Evolutionary conservation across 495 filamentous ascomycete genomes (phyloP).

Genomic region (Tuber aestivum): DNA sequence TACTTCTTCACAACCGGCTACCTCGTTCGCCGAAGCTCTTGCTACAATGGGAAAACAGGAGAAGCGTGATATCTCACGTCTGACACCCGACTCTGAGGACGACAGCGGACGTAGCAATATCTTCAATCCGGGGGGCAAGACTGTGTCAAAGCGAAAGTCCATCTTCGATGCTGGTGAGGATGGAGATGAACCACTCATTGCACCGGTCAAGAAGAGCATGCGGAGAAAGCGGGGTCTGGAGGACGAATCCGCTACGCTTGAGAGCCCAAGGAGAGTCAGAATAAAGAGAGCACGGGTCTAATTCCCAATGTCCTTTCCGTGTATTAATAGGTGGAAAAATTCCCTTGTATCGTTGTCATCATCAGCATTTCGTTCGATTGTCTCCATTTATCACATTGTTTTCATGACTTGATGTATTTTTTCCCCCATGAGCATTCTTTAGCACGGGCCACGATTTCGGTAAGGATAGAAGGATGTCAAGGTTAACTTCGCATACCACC

Average conservation of each 20-base stretch:
- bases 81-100: constrained; percentile 34
- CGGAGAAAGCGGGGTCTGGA: background rate
- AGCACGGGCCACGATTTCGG: background rate
- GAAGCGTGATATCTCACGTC: constrained; percentile 24
- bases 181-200: background rate
- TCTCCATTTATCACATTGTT: background rate
- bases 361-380: background rate
- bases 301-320: background rate
- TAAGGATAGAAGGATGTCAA: background rate
- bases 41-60: constrained; percentile 10
- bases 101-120: constrained; percentile 5
- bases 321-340: background rate
- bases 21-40: background rate
- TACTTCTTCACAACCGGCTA: constrained; percentile 12
- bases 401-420: background rate
- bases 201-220: background rate
- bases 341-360: background rate
- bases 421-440: background rate
- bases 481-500: background rate
- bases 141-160: background rate
- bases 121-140: background rate
- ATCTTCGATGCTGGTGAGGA: background rate
- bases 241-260: background rate
- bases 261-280: background rate
- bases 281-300: background rate